Percentiles rank a stretch among this genome's conserved stretches.
Evolutionary conservation across 371 early-diverging fungal species (phyloP).

Genomic region (Mucor mucedo): DNA sequence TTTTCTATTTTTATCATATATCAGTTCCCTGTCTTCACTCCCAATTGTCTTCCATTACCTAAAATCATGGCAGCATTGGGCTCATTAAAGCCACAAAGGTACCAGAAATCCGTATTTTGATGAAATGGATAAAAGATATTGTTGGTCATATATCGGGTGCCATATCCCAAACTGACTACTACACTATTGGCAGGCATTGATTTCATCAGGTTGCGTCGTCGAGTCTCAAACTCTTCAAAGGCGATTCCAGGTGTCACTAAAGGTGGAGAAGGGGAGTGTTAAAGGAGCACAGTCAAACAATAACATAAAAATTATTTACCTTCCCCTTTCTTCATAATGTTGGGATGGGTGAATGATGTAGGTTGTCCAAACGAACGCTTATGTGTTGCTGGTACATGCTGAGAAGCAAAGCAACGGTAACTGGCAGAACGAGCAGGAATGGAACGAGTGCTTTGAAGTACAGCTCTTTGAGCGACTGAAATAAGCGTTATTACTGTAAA

Average conservation of each 20-base stretch:
- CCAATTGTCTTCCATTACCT: conserved; percentile 45
- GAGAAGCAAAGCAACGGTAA: conserved; percentile 9
- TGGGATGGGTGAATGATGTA: conserved; percentile 69
- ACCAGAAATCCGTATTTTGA: conserved; percentile 90
- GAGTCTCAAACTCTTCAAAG: conserved; percentile 71
- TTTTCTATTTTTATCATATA: conserved; percentile 51
- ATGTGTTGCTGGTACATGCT: conserved; percentile 42
- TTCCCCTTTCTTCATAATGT: conserved; percentile 76
- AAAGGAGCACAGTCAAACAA: neutral
- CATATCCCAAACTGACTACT: conserved; percentile 78
- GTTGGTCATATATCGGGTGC: conserved; percentile 85
- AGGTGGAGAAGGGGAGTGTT: neutral
- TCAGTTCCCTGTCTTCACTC: neutral
- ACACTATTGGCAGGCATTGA: conserved; percentile 67
- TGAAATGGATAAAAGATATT: conserved; percentile 96
- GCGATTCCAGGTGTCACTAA: conserved; percentile 83
- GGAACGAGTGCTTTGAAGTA: neutral
- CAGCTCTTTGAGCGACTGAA: conserved; percentile 11
- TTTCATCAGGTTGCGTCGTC: conserved; percentile 72
- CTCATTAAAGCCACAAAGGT: conserved; percentile 89
- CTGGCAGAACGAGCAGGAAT: conserved; percentile 8
- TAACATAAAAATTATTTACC: conserved; percentile 38
- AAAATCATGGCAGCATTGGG: conserved; percentile 85
- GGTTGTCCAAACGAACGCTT: conserved; percentile 78
- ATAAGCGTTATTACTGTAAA: no score